Base-by-base conservation (phyloP, 352 stramenopile genomes). In the Phytophthora syringae region DNA sequence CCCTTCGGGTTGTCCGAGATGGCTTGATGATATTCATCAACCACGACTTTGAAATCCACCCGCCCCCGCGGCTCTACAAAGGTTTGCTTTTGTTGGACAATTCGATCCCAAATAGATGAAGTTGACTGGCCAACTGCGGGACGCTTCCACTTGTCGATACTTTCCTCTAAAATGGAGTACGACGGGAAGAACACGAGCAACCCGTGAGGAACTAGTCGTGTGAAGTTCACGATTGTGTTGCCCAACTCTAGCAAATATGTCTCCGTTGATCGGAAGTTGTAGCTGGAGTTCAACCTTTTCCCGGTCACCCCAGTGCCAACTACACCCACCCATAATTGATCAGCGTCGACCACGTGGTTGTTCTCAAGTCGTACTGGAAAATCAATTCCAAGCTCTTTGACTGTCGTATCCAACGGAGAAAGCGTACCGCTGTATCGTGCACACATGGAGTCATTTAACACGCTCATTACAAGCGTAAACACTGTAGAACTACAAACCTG, bases 161-260 rank as follows among this genome's bases (percentile, higher is more conserved):
- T 94, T 43, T 92, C 74, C 66, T 98, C 81, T 74, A 99, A 89
- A 51, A 98, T 96, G n/a, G 80, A 83, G 61, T 99, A 99, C 40
- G 94, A 99, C n/a, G 98, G 97, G 63, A 99, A 99, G 74, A 99
- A 99, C 0, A 99, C 88, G 16, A 99, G 88, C 50, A 99, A 79
- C 3, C 98, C 98, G 47, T 97, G 97, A 3, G 98, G 97, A 16
- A 99, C 94, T n/a, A 98, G 79, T 7, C 88, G 85, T 37, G 87
- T 89, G 15, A 99, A 90, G 64, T 92, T 98, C 6, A 97, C 88
- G 30, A 99, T 89, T 0, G 97, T 99, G 52, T 98, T 98, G 10
- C 98, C 97, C 6, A 99, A 76, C 70, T 99, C 97, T 37, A 92
- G 62, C 68, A 98, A 82, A 67, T 99, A 99, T 25, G 94, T 86